Evolutionary conservation across 2,329 filamentous ascomycete genomes (phyloP).

Genomic region (Pseudogymnoascus sp.): DNA sequence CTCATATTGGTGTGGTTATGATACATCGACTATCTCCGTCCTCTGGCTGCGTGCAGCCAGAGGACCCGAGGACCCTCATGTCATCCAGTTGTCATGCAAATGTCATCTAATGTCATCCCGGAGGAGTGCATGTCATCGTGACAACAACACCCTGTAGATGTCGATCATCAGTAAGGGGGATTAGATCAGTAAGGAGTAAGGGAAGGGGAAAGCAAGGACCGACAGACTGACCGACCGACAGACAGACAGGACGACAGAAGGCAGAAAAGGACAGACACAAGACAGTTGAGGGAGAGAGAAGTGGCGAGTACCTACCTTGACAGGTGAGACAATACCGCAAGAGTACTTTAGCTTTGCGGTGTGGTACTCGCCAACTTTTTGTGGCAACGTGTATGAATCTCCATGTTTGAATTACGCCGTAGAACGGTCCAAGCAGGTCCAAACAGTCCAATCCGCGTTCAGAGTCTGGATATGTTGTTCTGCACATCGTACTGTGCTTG

Average conservation of each 20-base stretch:
- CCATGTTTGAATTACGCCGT: background rate
- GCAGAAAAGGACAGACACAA: too few relatives aligned
- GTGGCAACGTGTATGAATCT: background rate
- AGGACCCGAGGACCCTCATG: conserved; percentile 1
- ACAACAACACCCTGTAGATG: background rate
- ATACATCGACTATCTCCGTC: background rate
- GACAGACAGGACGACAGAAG: too few relatives aligned
- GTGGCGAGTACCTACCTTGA: background rate
- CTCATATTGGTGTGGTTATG: background rate
- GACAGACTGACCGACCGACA: background rate
- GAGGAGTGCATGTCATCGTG: background rate
- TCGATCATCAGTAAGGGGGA: background rate
- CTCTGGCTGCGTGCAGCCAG: background rate
- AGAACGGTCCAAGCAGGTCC: background rate
- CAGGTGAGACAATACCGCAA: too few relatives aligned
- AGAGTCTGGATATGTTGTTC: background rate
- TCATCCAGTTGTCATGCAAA: background rate
- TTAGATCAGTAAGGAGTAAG: background rate
- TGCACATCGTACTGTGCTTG: background rate
- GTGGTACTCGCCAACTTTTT: too few relatives aligned
- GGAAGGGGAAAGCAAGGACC: background rate
- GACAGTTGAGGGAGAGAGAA: background rate
- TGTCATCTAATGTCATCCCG: background rate
- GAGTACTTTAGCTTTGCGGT: too few relatives aligned
- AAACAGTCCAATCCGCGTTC: background rate